phyloP scores from a whole-genome alignment of 176 grass and related monocot species.

The Eragrostis curvula region DNA sequence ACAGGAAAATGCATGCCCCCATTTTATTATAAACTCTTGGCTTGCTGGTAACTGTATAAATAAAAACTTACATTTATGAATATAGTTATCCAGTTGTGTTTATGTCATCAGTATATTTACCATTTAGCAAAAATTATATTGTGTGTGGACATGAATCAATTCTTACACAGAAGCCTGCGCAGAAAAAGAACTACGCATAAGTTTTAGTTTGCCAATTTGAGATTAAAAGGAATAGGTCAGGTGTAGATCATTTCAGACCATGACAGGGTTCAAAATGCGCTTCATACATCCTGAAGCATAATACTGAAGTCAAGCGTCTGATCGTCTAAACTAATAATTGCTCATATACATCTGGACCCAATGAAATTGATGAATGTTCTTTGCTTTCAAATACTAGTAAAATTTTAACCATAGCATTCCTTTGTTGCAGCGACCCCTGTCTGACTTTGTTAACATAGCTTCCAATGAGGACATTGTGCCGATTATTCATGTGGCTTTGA shows the following conservation, averaged over 20 bases:
- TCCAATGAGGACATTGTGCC: conserved; percentile 63
- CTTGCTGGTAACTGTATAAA: not conserved
- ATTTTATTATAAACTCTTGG: not conserved
- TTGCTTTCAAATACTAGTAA: not conserved
- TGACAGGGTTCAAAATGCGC: not conserved
- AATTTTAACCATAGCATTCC: conserved; percentile 5
- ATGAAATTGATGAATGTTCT: not conserved
- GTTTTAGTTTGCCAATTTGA: too few relatives aligned
- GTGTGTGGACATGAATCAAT: not conserved
- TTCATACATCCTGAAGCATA: not conserved
- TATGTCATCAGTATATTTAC: not conserved
- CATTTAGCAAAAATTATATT: not conserved
- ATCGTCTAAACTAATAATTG: not conserved
- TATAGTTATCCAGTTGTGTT: too few relatives aligned
- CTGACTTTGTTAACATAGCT: conserved; percentile 58
- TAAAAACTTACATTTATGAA: not conserved
- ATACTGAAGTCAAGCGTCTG: not conserved
- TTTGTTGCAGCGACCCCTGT: conserved; percentile 63
- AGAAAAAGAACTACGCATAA: not conserved
- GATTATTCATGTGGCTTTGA: conserved; percentile 54
- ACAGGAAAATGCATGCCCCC: not conserved
- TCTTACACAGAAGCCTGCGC: not conserved
- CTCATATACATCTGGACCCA: too few relatives aligned
- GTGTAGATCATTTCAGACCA: not conserved
- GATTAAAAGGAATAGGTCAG: not conserved